A percentile compares a stretch with the other conserved stretches of the same genome.
phyloP scores from a whole-genome alignment of 179 eudicot species.

The Vitellaria paradoxa region DNA sequence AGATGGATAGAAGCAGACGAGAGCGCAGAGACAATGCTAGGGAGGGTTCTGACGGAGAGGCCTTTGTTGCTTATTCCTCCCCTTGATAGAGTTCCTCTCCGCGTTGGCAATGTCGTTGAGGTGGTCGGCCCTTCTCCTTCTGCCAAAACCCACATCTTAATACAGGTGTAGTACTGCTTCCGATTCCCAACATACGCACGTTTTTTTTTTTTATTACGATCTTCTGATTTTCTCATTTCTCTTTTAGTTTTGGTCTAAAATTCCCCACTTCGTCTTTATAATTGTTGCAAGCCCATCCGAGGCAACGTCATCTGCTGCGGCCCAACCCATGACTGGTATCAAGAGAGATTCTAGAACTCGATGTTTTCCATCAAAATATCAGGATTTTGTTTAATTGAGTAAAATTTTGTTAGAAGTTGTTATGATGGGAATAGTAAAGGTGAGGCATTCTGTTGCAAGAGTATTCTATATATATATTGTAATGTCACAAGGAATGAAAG shows the following conservation, averaged over 20 bases:
- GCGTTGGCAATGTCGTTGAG: conserved; percentile 76
- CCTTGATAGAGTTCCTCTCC: conserved; percentile 80
- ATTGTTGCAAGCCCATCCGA: too few relatives aligned
- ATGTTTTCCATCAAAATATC: too few relatives aligned
- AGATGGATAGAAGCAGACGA: conserved; percentile 62
- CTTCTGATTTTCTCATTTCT: neutral
- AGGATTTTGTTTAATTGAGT: too few relatives aligned
- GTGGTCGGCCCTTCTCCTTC: conserved; percentile 81
- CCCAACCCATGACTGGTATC: too few relatives aligned
- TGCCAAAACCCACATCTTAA: conserved; percentile 71
- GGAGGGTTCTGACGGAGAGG: conserved; percentile 43
- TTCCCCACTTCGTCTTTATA: too few relatives aligned
- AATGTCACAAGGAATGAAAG: too few relatives aligned
- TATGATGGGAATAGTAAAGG: too few relatives aligned
- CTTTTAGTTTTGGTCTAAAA: neutral
- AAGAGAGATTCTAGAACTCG: too few relatives aligned
- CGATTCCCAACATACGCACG: neutral
- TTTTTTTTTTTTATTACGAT: neutral
- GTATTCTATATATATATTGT: too few relatives aligned
- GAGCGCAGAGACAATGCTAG: conserved; percentile 48
- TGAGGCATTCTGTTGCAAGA: too few relatives aligned
- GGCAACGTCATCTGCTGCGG: too few relatives aligned
- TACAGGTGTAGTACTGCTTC: conserved; percentile 43
- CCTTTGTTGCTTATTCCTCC: conserved; percentile 58
- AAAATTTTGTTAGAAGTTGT: too few relatives aligned